Conservation (phyloP, 352 stramenopile genomes). For the Pythium oligandrum region DNA sequence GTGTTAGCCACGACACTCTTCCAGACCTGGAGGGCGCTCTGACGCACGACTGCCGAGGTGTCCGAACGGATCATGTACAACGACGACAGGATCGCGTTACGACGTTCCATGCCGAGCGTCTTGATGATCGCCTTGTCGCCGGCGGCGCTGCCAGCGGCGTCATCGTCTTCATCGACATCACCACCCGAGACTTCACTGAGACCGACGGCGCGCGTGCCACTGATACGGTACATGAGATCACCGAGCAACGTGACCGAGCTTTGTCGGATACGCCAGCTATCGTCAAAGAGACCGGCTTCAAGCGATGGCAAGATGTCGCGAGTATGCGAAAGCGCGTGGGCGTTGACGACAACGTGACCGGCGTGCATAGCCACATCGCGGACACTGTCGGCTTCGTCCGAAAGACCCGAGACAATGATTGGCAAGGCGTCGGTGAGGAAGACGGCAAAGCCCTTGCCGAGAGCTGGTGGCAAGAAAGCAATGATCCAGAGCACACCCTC, state of each 20-base stretch:
- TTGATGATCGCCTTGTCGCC: conserved; percentile 86
- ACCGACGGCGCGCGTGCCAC: conserved; percentile 92
- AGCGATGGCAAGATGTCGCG: conserved; percentile 97
- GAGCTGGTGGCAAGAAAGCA: conserved; percentile 95
- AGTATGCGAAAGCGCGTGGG: conserved; percentile 95
- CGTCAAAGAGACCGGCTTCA: conserved; percentile 94
- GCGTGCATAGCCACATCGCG: conserved; percentile 97
- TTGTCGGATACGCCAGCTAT: conserved; percentile 98
- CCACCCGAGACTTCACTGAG: conserved; percentile 36
- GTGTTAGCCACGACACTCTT: conserved; percentile 99
- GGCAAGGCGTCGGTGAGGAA: conserved; percentile 95
- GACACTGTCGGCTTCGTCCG: conserved; percentile 97
- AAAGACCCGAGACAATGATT: conserved; percentile 96
- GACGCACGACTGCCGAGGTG: conserved; percentile 93
- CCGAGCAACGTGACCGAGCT: conserved; percentile 96
- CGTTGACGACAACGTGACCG: conserved; percentile 97
- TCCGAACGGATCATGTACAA: conserved; percentile 99
- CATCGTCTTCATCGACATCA: conserved; percentile 84
- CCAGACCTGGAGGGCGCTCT: conserved; percentile 97
- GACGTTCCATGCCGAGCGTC: conserved; percentile 91
- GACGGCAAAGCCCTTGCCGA: conserved; percentile 91
- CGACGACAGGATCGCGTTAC: conserved; percentile 95
- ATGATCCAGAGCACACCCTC: conserved; percentile 99
- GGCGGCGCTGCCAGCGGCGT: conserved; percentile 72
- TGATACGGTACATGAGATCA: conserved; percentile 96